Base-by-base conservation (phyloP, 768 basidiomycete species). In the Udeniomyces megalosporus region DNA sequence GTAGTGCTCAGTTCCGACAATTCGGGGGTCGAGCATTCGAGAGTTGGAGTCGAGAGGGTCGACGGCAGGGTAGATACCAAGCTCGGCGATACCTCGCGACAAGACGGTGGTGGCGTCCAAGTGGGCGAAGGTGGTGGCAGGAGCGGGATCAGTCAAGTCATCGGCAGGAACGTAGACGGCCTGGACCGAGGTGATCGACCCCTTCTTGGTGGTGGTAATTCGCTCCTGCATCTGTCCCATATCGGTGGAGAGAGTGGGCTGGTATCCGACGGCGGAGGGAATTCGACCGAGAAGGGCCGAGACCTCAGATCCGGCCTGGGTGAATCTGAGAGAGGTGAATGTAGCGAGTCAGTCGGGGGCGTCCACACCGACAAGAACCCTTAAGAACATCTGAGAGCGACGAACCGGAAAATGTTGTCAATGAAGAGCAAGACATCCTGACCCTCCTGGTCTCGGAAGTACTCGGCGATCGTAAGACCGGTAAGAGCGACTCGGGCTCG, bases 211-310 rank as follows among this genome's bases (percentile, higher is more conserved):
- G 70, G 95, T 99, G 72, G 95, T 99, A 67, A 97, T 96, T 80
- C 93, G 91, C 78, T 99, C 95, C 81, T 97, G 93, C 95, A 97
- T 99, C 81, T 83, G 83, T 89, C 95, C 95, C 95, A 99, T 99
- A 76, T 99, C 95, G 74, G 95, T 99, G 68, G 95, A 96, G 65
- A 97, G 85, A 58, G 95, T 97, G 74, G 95, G 95, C 76, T 99
- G 95, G 80, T 99, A 99, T 83, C 95, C 95, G 82, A 99, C 95
- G 67, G 95, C 95, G 69, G 95, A 97, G 69, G 95, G 95, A 73
- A 97, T 99, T 89, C 95, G 95, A 81, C 95, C 95, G 69, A 97
- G 87, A 71, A 99, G 77, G 67, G 95, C 95, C 78, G 95, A 99
- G 80, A 97, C 95, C 76, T 97, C 95, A 67, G 95, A 99, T 84